These are phyloP conservation scores for Myochromella boudieri DNA, from an alignment of 768 basidiomycete genomes.

Conservation along the genomic window DNA sequence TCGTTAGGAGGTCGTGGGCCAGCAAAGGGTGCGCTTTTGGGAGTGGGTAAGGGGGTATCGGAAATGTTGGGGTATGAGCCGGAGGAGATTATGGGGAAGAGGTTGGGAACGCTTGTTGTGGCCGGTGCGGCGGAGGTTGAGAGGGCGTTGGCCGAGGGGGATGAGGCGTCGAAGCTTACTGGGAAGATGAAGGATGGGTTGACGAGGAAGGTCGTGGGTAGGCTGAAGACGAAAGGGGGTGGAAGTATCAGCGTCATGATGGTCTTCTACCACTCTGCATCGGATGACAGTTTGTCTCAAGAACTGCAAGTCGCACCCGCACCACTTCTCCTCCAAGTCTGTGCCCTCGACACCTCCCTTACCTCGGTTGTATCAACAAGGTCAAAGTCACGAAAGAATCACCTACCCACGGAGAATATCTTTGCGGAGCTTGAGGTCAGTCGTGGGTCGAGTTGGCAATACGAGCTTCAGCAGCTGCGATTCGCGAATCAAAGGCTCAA, in stretches of 20 bases:
- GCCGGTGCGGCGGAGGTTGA: constrained; percentile 19
- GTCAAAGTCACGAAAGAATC: too few species aligned
- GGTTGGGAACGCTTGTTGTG: constrained; percentile 37
- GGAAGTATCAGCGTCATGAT: constrained; percentile 20
- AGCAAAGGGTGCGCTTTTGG: constrained; percentile 45
- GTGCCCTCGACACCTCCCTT: constrained; percentile 20
- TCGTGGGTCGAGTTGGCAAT: constrained; percentile 87
- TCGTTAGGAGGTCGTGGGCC: constrained; percentile 31
- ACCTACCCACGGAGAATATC: constrained; percentile 35
- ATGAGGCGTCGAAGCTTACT: constrained; percentile 11
- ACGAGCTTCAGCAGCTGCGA: constrained; percentile 83
- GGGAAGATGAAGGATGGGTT: constrained; percentile 24
- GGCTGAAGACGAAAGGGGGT: constrained; percentile 40
- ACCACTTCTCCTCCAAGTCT: constrained; percentile 38
- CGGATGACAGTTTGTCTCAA: constrained; percentile 10
- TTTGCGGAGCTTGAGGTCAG: constrained; percentile 72
- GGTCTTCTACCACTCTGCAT: constrained; percentile 30
- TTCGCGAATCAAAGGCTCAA: constrained; percentile 64
- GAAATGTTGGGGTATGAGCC: constrained; percentile 68
- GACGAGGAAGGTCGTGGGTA: constrained; percentile 23
- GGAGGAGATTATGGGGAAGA: constrained; percentile 52
- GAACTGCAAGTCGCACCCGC: constrained; percentile 32
- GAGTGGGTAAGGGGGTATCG: constrained; percentile 47
- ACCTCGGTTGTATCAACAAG: constrained; percentile 1
- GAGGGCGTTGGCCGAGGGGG: too few species aligned